A percentile compares a stretch with the other conserved stretches of the same genome.
phyloP scores from a whole-genome alignment of 345 rosid species.

The Excoecaria agallocha region DNA sequence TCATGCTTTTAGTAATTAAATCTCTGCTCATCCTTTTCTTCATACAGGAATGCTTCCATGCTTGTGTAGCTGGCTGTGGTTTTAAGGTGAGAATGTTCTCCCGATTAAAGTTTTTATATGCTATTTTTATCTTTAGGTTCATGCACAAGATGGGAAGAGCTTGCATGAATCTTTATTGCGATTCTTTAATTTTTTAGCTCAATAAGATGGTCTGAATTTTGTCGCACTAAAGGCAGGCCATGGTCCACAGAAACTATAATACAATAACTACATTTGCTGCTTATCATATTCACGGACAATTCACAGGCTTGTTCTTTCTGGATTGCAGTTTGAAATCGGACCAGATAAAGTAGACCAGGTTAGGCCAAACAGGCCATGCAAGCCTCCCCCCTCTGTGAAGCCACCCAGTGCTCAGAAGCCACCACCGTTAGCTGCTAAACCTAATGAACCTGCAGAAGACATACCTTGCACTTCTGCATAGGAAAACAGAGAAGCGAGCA shows the following conservation, averaged over 20 bases:
- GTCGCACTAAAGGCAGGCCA: not conserved
- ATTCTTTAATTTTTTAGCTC: not conserved
- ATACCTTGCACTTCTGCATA: slow-evolving; percentile 77
- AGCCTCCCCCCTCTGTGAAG: slow-evolving; percentile 46
- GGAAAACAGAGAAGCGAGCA: not conserved
- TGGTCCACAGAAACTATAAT: not conserved
- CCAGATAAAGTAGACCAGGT: slow-evolving; percentile 46
- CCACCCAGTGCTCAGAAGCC: slow-evolving; percentile 25
- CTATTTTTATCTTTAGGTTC: not conserved
- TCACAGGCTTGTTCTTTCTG: slow-evolving; percentile 8
- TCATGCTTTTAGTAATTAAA: not conserved
- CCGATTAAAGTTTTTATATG: not conserved
- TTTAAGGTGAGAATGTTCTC: slow-evolving; percentile 55
- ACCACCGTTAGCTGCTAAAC: slow-evolving; percentile 23
- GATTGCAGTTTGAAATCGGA: slow-evolving; percentile 60
- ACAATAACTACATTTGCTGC: not conserved
- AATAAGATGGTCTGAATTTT: not conserved
- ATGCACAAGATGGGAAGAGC: not conserved
- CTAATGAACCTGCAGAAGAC: slow-evolving; percentile 48
- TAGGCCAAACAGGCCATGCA: slow-evolving; percentile 66
- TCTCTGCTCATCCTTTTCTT: not conserved
- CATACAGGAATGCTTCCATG: slow-evolving; percentile 78
- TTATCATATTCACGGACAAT: not conserved
- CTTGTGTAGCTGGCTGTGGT: slow-evolving; percentile 92
- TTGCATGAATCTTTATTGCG: no score